These are phyloP conservation scores for Backusella australiensis DNA, from an alignment of 192 early-diverging fungal genomes.

Conservation along the genomic window DNA sequence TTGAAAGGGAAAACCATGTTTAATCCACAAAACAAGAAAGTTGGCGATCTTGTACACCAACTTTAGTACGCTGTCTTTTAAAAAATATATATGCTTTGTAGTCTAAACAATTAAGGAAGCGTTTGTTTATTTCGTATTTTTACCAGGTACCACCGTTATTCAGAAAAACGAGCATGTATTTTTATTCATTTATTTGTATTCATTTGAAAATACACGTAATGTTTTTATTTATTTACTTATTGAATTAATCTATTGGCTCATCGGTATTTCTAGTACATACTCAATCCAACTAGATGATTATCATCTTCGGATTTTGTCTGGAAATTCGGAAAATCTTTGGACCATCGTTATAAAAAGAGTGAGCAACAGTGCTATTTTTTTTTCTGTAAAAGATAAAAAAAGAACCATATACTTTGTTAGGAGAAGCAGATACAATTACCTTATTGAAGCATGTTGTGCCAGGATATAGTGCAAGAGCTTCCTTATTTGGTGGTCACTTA, in stretches of 20 bases:
- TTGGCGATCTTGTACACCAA: not conserved
- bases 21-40: not conserved
- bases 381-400: not conserved
- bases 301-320: constrained; percentile 38
- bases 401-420: constrained; percentile 41
- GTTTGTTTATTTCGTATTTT: not conserved
- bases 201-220: too few relatives aligned
- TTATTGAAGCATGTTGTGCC: constrained; percentile 59
- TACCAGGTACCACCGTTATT: not conserved
- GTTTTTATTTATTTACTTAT: not conserved
- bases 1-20: not conserved
- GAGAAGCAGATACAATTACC: constrained; percentile 43
- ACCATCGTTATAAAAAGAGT: not conserved
- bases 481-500: constrained; percentile 38
- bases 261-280: constrained; percentile 26
- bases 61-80: not conserved
- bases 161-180: not conserved
- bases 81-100: not conserved
- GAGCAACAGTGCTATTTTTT: not conserved
- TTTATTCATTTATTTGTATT: not conserved
- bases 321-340: not conserved
- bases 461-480: constrained; percentile 51
- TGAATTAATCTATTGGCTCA: constrained; percentile 10
- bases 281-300: constrained; percentile 25
- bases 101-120: not conserved